These are phyloP conservation scores for Skeletonema potamos DNA, from an alignment of 108 stramenopile species.

Conservation along the genomic window DNA sequence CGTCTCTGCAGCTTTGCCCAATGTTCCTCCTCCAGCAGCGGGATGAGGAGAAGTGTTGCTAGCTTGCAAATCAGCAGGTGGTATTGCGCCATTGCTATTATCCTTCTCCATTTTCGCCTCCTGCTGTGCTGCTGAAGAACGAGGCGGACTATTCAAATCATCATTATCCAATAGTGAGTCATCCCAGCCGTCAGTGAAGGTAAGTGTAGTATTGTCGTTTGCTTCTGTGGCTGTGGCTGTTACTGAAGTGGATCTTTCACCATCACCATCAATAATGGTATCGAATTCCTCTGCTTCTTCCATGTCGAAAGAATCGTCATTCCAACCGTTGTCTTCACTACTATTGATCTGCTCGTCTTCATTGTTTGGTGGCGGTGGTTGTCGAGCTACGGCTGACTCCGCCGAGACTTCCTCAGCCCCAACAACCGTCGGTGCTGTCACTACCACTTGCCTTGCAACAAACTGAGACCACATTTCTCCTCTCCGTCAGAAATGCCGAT, in stretches of 20 bases:
- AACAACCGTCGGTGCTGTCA: neutral
- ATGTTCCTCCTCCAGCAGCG: neutral
- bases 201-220: neutral
- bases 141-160: neutral
- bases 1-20: slow-evolving; percentile 15
- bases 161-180: neutral
- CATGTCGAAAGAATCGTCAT: neutral
- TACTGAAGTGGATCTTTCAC: neutral
- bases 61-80: neutral
- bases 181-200: neutral
- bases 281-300: neutral
- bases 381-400: too few relatives aligned
- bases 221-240: neutral
- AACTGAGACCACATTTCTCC: neutral
- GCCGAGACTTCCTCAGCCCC: neutral
- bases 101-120: neutral
- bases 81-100: neutral
- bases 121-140: neutral
- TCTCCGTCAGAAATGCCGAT: too few relatives aligned
- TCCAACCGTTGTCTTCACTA: neutral
- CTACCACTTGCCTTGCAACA: neutral
- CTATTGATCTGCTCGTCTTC: neutral
- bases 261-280: neutral
- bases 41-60: neutral
- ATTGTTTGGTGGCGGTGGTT: neutral